Base-by-base conservation (phyloP, 2,329 filamentous ascomycete genomes). In the Fusarium annulatum region DNA sequence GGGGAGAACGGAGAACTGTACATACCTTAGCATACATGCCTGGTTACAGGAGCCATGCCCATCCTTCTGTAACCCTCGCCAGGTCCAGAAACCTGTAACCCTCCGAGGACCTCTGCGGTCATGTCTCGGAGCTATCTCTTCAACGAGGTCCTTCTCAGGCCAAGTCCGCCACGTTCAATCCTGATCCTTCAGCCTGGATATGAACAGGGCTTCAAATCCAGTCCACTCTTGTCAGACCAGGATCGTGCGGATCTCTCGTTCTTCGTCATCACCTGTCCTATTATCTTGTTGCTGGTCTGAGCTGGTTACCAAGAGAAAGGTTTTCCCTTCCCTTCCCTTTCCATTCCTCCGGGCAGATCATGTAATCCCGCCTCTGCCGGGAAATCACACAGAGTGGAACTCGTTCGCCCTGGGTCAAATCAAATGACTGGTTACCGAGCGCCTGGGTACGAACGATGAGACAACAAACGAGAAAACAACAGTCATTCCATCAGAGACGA, bases 401-500 rank as follows among this genome's bases (percentile, higher is more conserved):
- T 61, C 28, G 34, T 26, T 41, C 51, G 43, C 59, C 73, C 55
- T 36, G 23, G n/a, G 41, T 36, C 30, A 49, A 74, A 60, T 56
- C 58, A 34, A 69, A 57, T 38, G 63, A 59, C 65, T 72, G 61
- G 64, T 61, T 71, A 60, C 66, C 62, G 57, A 38, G 41, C 39
- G 61, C 45, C 61, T 62, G 60, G 57, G 42, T 68, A 34, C 55
- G 52, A n/a, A 38, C 10, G 33, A 57, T 26, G 57, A 63, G 67
- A 65, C 48, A 74, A 78, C 73, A 73, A 69, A 30, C 21, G 72
- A 72, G 73, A 63, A 53, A 75, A 77, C 65, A 71, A 56, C 23
- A 48, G 26, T 28, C 33, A n/a, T 36, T 39, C 16, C 36, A 41
- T 30, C 38, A 38, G 21, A 28, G 21, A 21, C 45, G 28, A 11